A percentile compares a stretch with the other conserved stretches of the same genome.
These are phyloP conservation scores for Komagataella phaffii DNA, from an alignment of 805 yeast species.

Conservation along the genomic window DNA sequence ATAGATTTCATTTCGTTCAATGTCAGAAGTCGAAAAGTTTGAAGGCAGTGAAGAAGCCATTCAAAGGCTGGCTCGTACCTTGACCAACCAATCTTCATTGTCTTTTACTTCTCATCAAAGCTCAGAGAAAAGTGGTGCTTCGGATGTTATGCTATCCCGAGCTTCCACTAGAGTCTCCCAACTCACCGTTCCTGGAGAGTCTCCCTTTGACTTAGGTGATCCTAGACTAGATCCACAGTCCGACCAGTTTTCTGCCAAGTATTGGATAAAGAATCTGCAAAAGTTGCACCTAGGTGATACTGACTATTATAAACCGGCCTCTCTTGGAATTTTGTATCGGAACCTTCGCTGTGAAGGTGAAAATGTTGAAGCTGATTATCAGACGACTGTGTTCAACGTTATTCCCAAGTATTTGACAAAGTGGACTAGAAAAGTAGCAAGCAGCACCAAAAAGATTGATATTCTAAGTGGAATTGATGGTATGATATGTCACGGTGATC, in stretches of 20 bases:
- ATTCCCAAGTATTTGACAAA: conserved; percentile 12
- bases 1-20: neutral
- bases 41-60: neutral
- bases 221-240: conserved; percentile 45
- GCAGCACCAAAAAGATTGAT: conserved; percentile 19
- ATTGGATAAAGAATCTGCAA: conserved; percentile 53
- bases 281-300: conserved; percentile 38
- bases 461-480: conserved; percentile 45
- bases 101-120: neutral
- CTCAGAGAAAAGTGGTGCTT: neutral
- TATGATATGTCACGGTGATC: conserved; percentile 3
- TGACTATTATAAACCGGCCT: conserved; percentile 43
- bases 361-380: conserved; percentile 51
- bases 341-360: conserved; percentile 49
- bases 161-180: neutral
- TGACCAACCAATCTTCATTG: neutral
- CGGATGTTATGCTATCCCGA: neutral
- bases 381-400: conserved; percentile 39
- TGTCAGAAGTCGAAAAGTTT: neutral
- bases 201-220: conserved; percentile 12
- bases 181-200: neutral
- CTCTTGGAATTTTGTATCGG: conserved; percentile 44
- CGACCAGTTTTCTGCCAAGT: conserved; percentile 38
- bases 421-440: conserved; percentile 6
- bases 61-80: neutral